phyloP scores from a whole-genome alignment of 208 protist genomes.

The Crithidia thermophila region DNA sequence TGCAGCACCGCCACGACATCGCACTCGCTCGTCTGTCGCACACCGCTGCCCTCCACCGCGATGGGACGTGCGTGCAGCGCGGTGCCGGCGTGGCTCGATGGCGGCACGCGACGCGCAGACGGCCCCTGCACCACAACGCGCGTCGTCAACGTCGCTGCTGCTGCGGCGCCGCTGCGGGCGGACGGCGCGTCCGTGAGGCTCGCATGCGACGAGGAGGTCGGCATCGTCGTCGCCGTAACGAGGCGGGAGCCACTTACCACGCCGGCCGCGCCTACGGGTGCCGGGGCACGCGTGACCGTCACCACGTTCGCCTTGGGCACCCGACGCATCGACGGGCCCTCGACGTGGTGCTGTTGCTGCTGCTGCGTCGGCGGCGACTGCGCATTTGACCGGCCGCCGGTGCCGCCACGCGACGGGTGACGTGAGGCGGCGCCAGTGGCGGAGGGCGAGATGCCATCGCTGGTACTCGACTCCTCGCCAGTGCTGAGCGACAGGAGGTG shows the following conservation, averaged over 20 bases:
- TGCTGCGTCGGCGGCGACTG: conserved; percentile 1
- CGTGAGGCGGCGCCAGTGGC: background rate
- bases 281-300: conserved; percentile 24
- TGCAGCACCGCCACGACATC: conserved; percentile 43
- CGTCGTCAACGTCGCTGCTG: background rate
- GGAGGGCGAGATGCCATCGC: background rate
- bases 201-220: background rate
- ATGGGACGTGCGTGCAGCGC: conserved; percentile 15
- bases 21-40: conserved; percentile 11
- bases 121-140: conserved; percentile 16
- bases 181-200: background rate
- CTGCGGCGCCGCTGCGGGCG: background rate
- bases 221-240: background rate
- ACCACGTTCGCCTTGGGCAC: conserved; percentile 29
- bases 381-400: background rate
- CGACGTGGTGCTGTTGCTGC: conserved; percentile 20
- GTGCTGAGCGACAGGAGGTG: conserved; percentile 49
- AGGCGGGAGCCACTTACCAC: background rate
- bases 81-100: background rate
- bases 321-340: conserved; percentile 52
- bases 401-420: background rate
- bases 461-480: conserved; percentile 16
- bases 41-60: conserved; percentile 9
- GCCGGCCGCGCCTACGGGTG: background rate
- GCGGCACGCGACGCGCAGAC: conserved; percentile 26